These are phyloP conservation scores for Pythium dissotocum DNA, from an alignment of 352 stramenopile genomes.

Conservation along the genomic window DNA sequence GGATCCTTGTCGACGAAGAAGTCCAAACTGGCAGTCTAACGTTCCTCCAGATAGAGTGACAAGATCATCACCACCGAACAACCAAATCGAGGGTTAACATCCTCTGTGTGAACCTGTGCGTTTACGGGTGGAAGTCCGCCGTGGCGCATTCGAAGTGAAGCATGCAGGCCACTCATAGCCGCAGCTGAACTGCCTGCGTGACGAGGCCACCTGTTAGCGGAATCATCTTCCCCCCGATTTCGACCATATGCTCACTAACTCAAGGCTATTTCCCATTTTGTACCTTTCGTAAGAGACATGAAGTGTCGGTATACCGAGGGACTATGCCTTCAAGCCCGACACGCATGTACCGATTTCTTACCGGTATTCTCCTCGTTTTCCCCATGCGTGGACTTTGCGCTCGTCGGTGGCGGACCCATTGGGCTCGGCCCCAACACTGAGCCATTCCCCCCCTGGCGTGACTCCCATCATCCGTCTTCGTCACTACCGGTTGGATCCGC, in stretches of 20 bases:
- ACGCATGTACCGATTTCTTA: slow-evolving; percentile 17
- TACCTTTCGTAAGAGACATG: neutral
- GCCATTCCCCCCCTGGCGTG: slow-evolving; percentile 8
- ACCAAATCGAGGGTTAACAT: neutral
- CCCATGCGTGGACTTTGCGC: slow-evolving; percentile 13
- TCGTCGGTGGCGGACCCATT: slow-evolving; percentile 3
- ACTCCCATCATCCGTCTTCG: slow-evolving; percentile 2
- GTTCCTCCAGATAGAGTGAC: no score
- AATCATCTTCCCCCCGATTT: neutral
- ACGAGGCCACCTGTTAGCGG: slow-evolving; percentile 11
- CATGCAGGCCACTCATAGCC: slow-evolving; percentile 16
- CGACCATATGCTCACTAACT: neutral
- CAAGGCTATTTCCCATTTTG: neutral
- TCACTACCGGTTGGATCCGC: slow-evolving; percentile 7
- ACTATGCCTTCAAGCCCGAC: slow-evolving; percentile 11
- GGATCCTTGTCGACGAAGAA: neutral
- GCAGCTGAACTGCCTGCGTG: slow-evolving; percentile 27
- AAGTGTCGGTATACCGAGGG: slow-evolving; percentile 13
- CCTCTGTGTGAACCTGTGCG: neutral
- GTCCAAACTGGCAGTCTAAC: no score
- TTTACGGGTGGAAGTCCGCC: neutral
- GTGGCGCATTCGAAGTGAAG: neutral
- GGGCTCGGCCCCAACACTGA: neutral
- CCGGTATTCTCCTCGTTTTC: slow-evolving; percentile 32
- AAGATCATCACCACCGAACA: no score